Base-by-base conservation (phyloP, 257 asterid species). In the Nicotiana otophora region DNA sequence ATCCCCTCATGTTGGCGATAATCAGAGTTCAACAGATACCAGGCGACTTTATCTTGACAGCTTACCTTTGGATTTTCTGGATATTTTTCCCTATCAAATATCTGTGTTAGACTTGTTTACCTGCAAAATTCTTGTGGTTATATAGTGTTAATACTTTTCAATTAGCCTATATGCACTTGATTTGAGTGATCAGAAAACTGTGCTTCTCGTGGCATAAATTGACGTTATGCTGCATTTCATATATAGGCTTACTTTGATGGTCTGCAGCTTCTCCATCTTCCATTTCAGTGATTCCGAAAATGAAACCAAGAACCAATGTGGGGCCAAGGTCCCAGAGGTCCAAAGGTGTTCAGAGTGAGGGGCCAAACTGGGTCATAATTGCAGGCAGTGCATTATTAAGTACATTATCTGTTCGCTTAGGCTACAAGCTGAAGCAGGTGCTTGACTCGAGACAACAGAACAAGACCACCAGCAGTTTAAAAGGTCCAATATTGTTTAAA, bases 331-430 rank as follows among this genome's bases (percentile, higher is more conserved):
- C 82, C 70, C 88, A 83, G 84, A 88, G 89, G 82, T 86, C 93
- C 74, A 86, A 82, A 81, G 85, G 87, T 83, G 80, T 84, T 48
- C 92, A 86, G 78, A 87, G 88, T 33, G 94, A 93, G 85, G 94
- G 97, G 60, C 91, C 95, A 5, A 93, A 94, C 76, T 94, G 98
- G 98, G 81, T 94, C 84, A 85, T 94, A 81, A 90, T 94, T 84
- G 97, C 95, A 17, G 97, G 97, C 57, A 90, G 95, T 86, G 97
- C 97, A 67, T 84, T 94, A 83, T 84, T 94, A 79, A 93, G 97
- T 87, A 92, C 94, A 33, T 81, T 94, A 84, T 92, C 97, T 15
- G 77, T 94, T 84, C 97, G 92, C 85, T 88, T 94, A 39, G 98
- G 97, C 62, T 94, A 86, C 86, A 94, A 92, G 90, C 88, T 94